Evolutionary conservation across 805 yeast genomes (phyloP), one percentile per base, ranked within the genome.

Genomic region (Phaffomyces antillensis): DNA sequence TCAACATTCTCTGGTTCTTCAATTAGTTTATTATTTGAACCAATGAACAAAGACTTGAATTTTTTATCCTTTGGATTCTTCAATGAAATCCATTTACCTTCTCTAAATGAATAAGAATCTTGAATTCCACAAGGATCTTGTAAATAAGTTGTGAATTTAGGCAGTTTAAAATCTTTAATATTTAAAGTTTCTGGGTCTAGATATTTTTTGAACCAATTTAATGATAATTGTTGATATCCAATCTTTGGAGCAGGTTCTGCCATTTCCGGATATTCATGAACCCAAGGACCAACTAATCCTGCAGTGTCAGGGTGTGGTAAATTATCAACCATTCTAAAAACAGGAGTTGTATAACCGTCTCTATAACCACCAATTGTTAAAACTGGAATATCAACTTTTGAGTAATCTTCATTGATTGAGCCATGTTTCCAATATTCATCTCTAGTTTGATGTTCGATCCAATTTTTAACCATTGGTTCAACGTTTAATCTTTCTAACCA

Each of bases 391-490:
- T 67, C 60, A 13, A 71, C 67, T 34, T 64, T 59, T 28, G 45
- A 39, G 46, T 63, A 71, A 46, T 69, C 67, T 51, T 71, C 74
- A 55, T 66, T 62, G 37, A 71, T 59, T 5, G 75, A 70, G 2
- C 76, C 75, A 48, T 71, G 75, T 53, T 71, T 70, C 75, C 75
- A 71, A 50, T 68, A 71, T 0, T 53, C 69, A 51, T 71, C 75
- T 47, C 73, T 65, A 3, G 65, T 64, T 50, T 71, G 76, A 52
- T 71, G 75, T 13, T 60, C 51, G 9, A 71, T 44, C 76, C 75
- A 71, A 30, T 66, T 61, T 36, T 63, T 62, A 31, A 66, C 63
- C 66, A 68, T 69, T 32, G 76, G 75, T 25, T 54, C 60, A 9
- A 56, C 54, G 6, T 66, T 58, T n/a, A 70, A 49, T 50, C 75